phyloP scores from a whole-genome alignment of 495 filamentous ascomycete genomes.

The Aspergillus biplanus region DNA sequence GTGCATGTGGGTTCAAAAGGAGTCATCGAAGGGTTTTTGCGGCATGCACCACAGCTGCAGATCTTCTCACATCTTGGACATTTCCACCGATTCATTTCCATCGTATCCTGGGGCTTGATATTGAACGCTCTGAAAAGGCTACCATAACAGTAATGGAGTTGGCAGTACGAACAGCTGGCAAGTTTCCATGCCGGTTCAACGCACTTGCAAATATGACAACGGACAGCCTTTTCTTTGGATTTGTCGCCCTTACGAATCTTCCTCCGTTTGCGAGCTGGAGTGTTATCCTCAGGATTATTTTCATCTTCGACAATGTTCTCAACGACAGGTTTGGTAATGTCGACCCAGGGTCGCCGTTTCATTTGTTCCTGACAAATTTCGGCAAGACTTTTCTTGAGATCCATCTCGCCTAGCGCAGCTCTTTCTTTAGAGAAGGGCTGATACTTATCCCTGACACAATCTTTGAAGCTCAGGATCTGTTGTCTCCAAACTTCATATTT shows the following conservation, averaged over 20 bases:
- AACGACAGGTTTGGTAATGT: conserved; percentile 51
- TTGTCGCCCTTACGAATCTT: conserved; percentile 47
- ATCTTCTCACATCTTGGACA: conserved; percentile 84
- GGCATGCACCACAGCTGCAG: conserved; percentile 83
- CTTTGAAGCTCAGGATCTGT: conserved; percentile 70
- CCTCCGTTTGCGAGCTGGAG: conserved; percentile 49
- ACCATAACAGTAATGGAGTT: conserved; percentile 81
- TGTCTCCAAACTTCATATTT: conserved; percentile 82
- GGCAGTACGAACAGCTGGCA: conserved; percentile 74
- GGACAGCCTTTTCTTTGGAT: conserved; percentile 38
- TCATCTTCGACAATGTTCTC: conserved; percentile 18
- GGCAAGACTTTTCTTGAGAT: conserved; percentile 80
- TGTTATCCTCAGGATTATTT: conserved; percentile 33
- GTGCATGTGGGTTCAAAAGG: conserved; percentile 85
- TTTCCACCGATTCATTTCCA: conserved; percentile 79
- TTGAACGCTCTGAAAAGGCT: conserved; percentile 88
- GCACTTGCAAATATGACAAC: conserved; percentile 81
- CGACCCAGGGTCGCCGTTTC: conserved; percentile 66
- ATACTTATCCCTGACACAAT: conserved; percentile 60
- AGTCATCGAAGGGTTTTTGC: conserved; percentile 55
- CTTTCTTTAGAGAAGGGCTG: conserved; percentile 66
- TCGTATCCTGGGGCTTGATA: conserved; percentile 73
- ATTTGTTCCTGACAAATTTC: conserved; percentile 90
- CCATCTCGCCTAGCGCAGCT: conserved; percentile 65
- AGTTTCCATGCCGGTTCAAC: conserved; percentile 80